Evolutionary conservation across 148 eudicot species (phyloP).

Genomic region (Vaccinium myrtillus): DNA sequence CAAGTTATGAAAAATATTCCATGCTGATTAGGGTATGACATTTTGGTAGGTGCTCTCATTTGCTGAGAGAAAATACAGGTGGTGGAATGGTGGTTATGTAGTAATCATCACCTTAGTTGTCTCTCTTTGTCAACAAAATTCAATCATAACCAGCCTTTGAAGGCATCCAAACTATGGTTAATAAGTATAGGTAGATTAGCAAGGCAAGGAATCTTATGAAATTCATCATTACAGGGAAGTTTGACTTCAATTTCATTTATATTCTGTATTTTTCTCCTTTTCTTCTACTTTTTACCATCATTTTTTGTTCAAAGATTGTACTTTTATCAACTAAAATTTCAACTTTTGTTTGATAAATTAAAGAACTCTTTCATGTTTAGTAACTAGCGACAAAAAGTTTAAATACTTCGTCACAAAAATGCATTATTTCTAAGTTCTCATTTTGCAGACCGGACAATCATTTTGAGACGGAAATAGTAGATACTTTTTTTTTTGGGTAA

Average conservation of each 20-base stretch:
- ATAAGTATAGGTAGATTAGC: neutral
- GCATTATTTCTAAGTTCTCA: too few relatives aligned
- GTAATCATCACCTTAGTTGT: neutral
- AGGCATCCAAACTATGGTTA: neutral
- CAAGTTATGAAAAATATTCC: neutral
- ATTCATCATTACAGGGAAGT: neutral
- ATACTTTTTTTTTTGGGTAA: too few relatives aligned
- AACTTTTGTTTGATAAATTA: too few relatives aligned
- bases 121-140: neutral
- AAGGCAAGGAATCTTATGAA: conserved; percentile 5
- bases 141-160: neutral
- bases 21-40: neutral
- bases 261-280: neutral
- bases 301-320: neutral
- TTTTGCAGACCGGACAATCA: too few relatives aligned
- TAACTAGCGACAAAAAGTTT: too few relatives aligned
- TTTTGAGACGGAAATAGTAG: too few relatives aligned
- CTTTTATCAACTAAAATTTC: too few relatives aligned
- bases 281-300: neutral
- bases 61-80: neutral
- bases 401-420: too few relatives aligned
- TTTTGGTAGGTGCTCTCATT: neutral
- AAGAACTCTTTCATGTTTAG: too few relatives aligned
- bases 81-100: neutral
- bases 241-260: neutral